Percentiles rank a stretch among this genome's conserved stretches.
Evolutionary conservation across 805 yeast genomes (phyloP).

Genomic region (Cyberlindnera maritima): DNA sequence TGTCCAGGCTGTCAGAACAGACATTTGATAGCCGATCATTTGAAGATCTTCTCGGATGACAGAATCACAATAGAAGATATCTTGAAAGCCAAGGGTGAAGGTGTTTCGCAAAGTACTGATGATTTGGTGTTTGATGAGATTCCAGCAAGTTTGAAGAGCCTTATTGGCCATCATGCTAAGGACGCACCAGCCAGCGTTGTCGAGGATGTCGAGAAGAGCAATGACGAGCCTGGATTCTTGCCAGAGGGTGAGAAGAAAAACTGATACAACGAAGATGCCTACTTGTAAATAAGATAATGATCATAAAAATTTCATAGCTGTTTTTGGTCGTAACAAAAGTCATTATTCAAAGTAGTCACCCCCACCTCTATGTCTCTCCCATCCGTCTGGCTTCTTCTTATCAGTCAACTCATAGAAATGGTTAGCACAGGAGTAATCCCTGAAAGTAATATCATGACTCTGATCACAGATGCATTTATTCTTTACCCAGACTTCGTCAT

Average conservation of each 20-base stretch:
- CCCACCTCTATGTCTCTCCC: conserved; percentile 50
- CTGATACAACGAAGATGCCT: background rate
- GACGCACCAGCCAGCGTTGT: conserved; percentile 52
- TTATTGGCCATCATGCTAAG: conserved; percentile 65
- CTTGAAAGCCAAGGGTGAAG: conserved; percentile 71
- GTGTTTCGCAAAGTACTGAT: conserved; percentile 57
- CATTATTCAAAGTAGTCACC: conserved; percentile 15
- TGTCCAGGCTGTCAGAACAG: conserved; percentile 90
- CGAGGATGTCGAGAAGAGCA: background rate
- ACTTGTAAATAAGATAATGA: background rate
- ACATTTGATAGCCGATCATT: conserved; percentile 88
- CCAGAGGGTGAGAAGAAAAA: conserved; percentile 6
- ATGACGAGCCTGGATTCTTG: background rate
- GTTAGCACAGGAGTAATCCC: conserved; percentile 65
- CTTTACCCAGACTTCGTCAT: conserved; percentile 39
- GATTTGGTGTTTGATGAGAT: conserved; percentile 71
- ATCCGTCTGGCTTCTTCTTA: conserved; percentile 58
- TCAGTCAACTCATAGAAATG: conserved; percentile 55
- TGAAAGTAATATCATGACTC: conserved; percentile 67
- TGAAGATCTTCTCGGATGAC: conserved; percentile 78
- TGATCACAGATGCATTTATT: conserved; percentile 58
- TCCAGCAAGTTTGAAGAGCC: conserved; percentile 48
- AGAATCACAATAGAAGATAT: conserved; percentile 79
- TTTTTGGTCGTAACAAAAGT: background rate
- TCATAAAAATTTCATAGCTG: background rate